Conservation (phyloP, 768 basidiomycete species). For the Kwoniella pini region DNA sequence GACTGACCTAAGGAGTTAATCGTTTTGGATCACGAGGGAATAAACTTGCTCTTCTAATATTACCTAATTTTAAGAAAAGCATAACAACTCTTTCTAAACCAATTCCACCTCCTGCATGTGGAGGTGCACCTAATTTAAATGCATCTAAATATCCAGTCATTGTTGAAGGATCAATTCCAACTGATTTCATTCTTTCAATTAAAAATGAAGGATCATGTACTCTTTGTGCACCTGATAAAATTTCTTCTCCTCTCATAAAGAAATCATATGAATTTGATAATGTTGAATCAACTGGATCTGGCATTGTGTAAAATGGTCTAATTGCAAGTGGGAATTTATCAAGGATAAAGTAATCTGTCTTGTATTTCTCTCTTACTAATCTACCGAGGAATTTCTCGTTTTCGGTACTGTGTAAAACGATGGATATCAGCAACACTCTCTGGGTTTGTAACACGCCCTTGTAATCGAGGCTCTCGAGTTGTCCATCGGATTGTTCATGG, state of each 20-base stretch:
- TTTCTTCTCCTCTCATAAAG: slow-evolving; percentile 99
- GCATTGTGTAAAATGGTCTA: slow-evolving; percentile 99
- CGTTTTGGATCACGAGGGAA: slow-evolving; percentile 98
- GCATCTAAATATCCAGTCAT: slow-evolving; percentile 93
- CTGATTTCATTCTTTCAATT: slow-evolving; percentile 76
- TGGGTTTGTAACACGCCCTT: not conserved
- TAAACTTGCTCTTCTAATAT: slow-evolving; percentile 86
- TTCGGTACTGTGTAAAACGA: slow-evolving; percentile 68
- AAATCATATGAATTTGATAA: slow-evolving; percentile 99
- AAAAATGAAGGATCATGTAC: slow-evolving; percentile 87
- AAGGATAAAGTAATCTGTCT: slow-evolving; percentile 98
- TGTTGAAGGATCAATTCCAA: slow-evolving; percentile 83
- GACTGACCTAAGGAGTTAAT: slow-evolving; percentile 68
- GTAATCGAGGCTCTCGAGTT: too few species aligned
- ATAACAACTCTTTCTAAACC: slow-evolving; percentile 90
- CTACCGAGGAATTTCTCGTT: slow-evolving; percentile 92
- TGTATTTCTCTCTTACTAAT: slow-evolving; percentile 86
- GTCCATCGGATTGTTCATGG: too few species aligned
- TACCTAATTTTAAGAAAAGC: slow-evolving; percentile 95
- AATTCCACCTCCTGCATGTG: slow-evolving; percentile 96
- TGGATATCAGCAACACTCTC: not conserved
- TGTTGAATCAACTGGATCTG: slow-evolving; percentile 86
- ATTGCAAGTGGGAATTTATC: slow-evolving; percentile 97
- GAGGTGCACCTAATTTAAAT: slow-evolving; percentile 90
- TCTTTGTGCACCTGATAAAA: slow-evolving; percentile 96